These are phyloP conservation scores for Fusarium sp. DNA, from an alignment of 2,329 filamentous ascomycete species.

Conservation along the genomic window DNA sequence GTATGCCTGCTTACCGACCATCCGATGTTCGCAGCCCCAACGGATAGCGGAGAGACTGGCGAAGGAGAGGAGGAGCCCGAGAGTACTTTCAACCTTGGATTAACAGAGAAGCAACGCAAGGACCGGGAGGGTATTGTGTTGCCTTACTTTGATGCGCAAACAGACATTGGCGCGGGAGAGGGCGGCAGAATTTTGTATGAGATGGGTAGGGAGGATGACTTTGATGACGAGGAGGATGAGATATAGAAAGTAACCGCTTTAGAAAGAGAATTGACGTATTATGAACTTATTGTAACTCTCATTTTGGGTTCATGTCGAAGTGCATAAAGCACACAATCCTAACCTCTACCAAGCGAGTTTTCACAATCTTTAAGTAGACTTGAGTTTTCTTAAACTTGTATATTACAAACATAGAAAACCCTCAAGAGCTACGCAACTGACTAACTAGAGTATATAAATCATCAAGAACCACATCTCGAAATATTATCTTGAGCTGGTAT, in stretches of 20 bases:
- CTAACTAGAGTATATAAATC: background rate
- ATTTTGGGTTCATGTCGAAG: background rate
- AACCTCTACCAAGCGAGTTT: background rate
- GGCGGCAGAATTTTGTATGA: constrained; percentile 96
- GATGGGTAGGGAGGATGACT: constrained; percentile 96
- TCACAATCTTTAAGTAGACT: no score
- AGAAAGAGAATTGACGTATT: constrained; percentile 2
- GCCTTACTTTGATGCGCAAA: constrained; percentile 97
- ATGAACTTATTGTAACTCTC: background rate
- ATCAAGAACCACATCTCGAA: background rate
- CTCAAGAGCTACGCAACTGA: rapidly evolving
- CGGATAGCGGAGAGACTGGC: constrained; percentile 50
- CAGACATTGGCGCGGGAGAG: constrained; percentile 80
- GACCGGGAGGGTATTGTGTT: constrained; percentile 91
- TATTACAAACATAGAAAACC: background rate
- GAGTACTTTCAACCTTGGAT: constrained; percentile 85
- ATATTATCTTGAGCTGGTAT: constrained; percentile 15
- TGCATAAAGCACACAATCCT: background rate
- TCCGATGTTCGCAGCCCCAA: constrained; percentile 71
- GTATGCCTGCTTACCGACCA: constrained; percentile 80
- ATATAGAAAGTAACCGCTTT: constrained; percentile 63
- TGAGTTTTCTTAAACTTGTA: no score
- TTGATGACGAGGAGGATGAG: constrained; percentile 96
- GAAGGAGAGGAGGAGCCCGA: constrained; percentile 69
- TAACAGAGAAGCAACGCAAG: constrained; percentile 90